Evolutionary conservation across 305 asterid species (phyloP).

Genomic region (Fraxinus ornus): DNA sequence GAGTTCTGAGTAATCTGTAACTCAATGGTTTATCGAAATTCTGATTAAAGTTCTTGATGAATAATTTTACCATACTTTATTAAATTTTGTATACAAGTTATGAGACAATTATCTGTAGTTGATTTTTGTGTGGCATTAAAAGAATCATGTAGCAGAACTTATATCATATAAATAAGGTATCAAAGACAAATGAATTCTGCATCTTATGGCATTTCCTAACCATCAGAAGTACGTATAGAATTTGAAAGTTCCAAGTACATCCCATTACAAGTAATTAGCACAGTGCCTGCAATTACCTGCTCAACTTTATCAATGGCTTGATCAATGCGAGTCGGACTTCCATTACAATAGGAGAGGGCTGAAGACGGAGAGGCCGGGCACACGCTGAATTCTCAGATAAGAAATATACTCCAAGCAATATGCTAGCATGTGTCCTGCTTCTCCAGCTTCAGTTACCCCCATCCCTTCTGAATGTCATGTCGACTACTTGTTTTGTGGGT

Average conservation of each 20-base stretch:
- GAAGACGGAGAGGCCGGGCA: constrained; percentile 26
- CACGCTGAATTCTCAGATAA: constrained; percentile 19
- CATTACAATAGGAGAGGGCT: background rate
- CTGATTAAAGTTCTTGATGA: background rate
- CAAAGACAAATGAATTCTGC: background rate
- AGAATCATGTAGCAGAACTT: background rate
- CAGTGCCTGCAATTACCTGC: background rate
- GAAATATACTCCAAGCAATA: background rate
- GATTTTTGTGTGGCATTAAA: background rate
- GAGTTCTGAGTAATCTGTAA: background rate
- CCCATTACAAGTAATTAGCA: background rate
- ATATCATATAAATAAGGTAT: background rate
- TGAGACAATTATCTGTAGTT: background rate
- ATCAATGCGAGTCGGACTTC: background rate
- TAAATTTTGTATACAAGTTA: background rate
- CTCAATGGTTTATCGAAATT: background rate
- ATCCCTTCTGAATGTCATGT: background rate
- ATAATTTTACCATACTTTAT: background rate
- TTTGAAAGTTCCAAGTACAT: background rate
- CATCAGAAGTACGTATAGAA: background rate
- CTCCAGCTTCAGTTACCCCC: constrained; percentile 20
- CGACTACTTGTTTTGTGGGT: background rate
- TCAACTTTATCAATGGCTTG: background rate
- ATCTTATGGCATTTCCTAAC: background rate
- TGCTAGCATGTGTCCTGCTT: constrained; percentile 29